Evolutionary conservation across 257 asterid genomes (phyloP).

Genomic region (Thymus quinquecostatus): DNA sequence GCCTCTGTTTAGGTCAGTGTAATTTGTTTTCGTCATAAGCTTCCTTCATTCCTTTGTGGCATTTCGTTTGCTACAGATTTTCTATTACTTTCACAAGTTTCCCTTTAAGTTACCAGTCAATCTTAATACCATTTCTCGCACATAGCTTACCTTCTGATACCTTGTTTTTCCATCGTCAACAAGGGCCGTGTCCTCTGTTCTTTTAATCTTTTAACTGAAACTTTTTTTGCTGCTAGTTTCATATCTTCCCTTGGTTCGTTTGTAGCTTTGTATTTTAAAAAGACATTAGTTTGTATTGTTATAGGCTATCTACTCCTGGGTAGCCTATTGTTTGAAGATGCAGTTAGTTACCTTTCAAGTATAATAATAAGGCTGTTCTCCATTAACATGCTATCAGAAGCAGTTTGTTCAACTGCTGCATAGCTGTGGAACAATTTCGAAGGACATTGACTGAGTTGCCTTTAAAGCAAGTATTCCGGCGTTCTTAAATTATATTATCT

Average conservation of each 20-base stretch:
- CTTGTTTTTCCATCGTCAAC: conserved; percentile 35
- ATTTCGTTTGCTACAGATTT: conserved; percentile 60
- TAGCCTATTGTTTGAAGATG: conserved; percentile 11
- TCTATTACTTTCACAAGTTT: conserved; percentile 46
- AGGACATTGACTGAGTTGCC: background rate
- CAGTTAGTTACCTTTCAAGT: background rate
- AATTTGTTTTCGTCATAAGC: conserved; percentile 60
- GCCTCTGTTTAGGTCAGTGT: conserved; percentile 90
- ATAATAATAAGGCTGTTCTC: background rate
- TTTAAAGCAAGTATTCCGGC: background rate
- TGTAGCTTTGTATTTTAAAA: background rate
- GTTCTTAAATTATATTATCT: background rate
- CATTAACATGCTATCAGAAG: conserved; percentile 9
- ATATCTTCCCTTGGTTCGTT: background rate
- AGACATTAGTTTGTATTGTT: background rate
- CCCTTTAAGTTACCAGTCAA: conserved; percentile 40
- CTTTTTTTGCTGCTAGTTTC: conserved; percentile 27
- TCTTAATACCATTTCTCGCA: conserved; percentile 41
- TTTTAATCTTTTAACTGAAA: conserved; percentile 23
- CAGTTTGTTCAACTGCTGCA: background rate
- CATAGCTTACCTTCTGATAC: conserved; percentile 41
- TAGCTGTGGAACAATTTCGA: conserved; percentile 7
- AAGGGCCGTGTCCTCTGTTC: conserved; percentile 33
- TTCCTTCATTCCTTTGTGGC: conserved; percentile 64
- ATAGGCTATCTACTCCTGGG: conserved; percentile 23